phyloP scores from a whole-genome alignment of 2,329 filamentous ascomycete species.

The Colletotrichum lindemuthianum region DNA sequence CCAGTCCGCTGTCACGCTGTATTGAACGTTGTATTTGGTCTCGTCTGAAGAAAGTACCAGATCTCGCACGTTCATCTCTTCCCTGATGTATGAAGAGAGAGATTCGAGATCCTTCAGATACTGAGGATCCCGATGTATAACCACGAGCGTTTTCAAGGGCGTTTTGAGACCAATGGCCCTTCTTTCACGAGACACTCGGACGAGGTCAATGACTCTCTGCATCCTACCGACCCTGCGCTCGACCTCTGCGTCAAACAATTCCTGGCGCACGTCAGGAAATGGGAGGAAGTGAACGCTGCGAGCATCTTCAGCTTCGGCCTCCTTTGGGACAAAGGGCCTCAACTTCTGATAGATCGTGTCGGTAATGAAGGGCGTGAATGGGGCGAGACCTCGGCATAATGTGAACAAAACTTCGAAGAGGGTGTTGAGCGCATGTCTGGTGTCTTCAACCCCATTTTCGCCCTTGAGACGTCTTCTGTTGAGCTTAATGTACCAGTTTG shows the following conservation, averaged over 20 bases:
- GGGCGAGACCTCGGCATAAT: conserved; percentile 85
- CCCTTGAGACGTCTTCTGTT: conserved; percentile 93
- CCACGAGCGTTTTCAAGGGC: conserved; percentile 87
- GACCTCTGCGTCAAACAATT: conserved; percentile 86
- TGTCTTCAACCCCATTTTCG: conserved; percentile 86
- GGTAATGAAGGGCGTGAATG: conserved; percentile 95
- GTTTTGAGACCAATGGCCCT: conserved; percentile 88
- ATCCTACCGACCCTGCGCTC: conserved; percentile 90
- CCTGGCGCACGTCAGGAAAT: conserved; percentile 88
- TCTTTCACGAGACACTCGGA: conserved; percentile 85
- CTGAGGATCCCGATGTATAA: conserved; percentile 84
- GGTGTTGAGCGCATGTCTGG: conserved; percentile 89
- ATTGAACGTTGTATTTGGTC: conserved; percentile 90
- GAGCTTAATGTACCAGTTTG: conserved; percentile 99
- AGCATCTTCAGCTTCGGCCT: conserved; percentile 73
- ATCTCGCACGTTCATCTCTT: conserved; percentile 91
- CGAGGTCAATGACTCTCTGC: conserved; percentile 95
- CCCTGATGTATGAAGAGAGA: conserved; percentile 86
- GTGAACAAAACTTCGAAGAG: conserved; percentile 94
- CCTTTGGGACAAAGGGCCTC: conserved; percentile 81
- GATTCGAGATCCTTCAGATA: conserved; percentile 90
- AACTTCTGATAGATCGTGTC: conserved; percentile 93
- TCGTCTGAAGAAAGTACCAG: conserved; percentile 88
- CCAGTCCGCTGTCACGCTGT: conserved; percentile 92
- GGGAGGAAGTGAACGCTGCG: conserved; percentile 92